phyloP scores from a whole-genome alignment of 192 early-diverging fungal species.

The Fimicolochytrium jonesii region DNA sequence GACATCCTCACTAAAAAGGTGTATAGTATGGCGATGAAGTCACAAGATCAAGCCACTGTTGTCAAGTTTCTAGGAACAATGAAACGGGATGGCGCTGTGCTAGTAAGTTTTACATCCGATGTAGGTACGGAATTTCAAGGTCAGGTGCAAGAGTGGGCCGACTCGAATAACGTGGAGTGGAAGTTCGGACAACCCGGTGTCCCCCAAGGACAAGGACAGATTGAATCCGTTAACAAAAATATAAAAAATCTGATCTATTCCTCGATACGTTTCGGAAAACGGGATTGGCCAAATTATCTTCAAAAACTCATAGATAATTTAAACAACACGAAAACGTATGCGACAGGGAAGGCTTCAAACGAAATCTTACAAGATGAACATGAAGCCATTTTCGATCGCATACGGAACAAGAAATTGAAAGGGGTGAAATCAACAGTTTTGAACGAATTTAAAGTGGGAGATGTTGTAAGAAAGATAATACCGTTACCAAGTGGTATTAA shows the following conservation, averaged over 20 bases:
- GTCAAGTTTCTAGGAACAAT: no score
- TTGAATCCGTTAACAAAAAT: not conserved
- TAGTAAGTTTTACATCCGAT: not conserved
- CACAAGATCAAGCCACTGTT: no score
- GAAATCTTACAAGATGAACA: no score
- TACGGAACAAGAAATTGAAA: no score
- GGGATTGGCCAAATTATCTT: not conserved
- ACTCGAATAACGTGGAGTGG: not conserved
- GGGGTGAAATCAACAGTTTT: no score
- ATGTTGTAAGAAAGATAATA: no score
- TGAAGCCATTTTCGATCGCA: no score
- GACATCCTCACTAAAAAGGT: conserved; percentile 10
- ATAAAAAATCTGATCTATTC: conserved; percentile 1
- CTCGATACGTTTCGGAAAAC: not conserved
- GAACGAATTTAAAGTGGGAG: no score
- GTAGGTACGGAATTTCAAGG: conserved; percentile 3
- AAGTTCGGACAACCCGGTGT: not conserved
- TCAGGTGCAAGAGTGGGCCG: not conserved
- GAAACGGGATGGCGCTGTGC: not conserved
- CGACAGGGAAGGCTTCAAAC: no score
- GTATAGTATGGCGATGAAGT: not conserved
- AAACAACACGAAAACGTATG: not conserved
- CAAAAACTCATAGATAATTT: conserved; percentile 5
- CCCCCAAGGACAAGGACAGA: not conserved
- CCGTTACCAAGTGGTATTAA: no score